Percentiles rank a stretch among this genome's conserved stretches.
Conservation (phyloP, 345 rosid genomes). For the Aquilaria yunnanensis region DNA sequence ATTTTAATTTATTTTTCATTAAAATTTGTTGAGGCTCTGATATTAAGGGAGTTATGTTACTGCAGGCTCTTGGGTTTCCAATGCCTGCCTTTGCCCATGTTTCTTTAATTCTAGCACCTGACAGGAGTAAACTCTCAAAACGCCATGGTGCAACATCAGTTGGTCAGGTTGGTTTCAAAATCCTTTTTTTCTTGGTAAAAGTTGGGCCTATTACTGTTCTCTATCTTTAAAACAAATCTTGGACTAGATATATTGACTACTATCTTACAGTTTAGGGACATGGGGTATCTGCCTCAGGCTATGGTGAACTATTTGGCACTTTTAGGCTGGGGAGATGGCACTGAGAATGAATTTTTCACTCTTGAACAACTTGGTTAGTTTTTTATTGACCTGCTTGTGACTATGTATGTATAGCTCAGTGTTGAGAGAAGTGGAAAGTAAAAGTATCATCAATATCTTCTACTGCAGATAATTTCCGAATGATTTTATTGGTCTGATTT, state of each 20-base stretch:
- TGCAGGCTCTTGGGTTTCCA: slow-evolving; percentile 79
- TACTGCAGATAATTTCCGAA: slow-evolving; percentile 7
- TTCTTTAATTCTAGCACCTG: slow-evolving; percentile 92
- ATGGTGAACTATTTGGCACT: slow-evolving; percentile 95
- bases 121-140: slow-evolving; percentile 90
- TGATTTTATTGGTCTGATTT: slow-evolving; percentile 11
- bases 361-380: slow-evolving; percentile 74
- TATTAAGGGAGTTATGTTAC: slow-evolving; percentile 16
- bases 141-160: slow-evolving; percentile 97
- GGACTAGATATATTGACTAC: slow-evolving; percentile 3
- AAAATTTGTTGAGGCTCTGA: slow-evolving; percentile 7
- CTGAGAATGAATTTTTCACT: slow-evolving; percentile 89
- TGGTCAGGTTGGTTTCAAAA: slow-evolving; percentile 56
- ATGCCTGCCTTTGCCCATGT: slow-evolving; percentile 95
- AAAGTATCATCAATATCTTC: neutral
- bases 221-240: slow-evolving; percentile 1
- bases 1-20: neutral
- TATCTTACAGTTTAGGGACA: slow-evolving; percentile 65
- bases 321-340: slow-evolving; percentile 99
- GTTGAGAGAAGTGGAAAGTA: neutral
- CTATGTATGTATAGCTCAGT: neutral
- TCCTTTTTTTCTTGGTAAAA: slow-evolving; percentile 6
- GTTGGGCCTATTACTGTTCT: slow-evolving; percentile 3
- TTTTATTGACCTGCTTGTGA: neutral
- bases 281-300: slow-evolving; percentile 91